Percentiles rank a stretch among this genome's conserved stretches.
Conservation (phyloP, 2,329 filamentous ascomycete genomes). For the Venturia asperata region DNA sequence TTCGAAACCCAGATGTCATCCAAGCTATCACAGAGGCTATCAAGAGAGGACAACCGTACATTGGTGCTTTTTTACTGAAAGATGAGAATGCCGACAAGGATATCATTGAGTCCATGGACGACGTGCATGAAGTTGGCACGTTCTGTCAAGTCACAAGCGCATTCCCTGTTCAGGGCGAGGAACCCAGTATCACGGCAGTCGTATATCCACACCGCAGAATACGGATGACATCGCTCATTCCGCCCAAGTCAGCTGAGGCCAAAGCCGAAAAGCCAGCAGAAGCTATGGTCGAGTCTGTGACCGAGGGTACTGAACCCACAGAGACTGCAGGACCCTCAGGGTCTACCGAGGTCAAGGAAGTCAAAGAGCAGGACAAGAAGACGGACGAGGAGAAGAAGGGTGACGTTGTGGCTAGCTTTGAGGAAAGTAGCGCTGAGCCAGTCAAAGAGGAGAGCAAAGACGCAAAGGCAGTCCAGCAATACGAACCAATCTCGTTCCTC, state of each 20-base stretch:
- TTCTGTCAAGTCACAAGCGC: constrained; percentile 97
- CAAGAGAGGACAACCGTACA: constrained; percentile 92
- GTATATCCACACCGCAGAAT: constrained; percentile 94
- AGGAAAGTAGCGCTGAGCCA: constrained; percentile 63
- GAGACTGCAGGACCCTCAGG: not conserved
- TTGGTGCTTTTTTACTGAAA: constrained; percentile 94
- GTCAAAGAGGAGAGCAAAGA: constrained; percentile 34
- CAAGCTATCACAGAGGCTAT: constrained; percentile 93
- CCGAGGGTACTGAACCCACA: constrained; percentile 29
- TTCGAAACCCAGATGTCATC: constrained; percentile 85
- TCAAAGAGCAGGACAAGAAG: constrained; percentile 32
- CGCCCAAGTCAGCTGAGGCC: constrained; percentile 45
- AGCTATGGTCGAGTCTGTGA: constrained; percentile 43
- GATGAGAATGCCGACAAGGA: constrained; percentile 92
- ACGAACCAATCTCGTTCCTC: constrained; percentile 86
- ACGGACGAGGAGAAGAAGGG: constrained; percentile 66
- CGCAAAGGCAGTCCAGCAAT: constrained; percentile 42
- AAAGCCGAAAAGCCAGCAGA: constrained; percentile 30
- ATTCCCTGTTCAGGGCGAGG: constrained; percentile 82
- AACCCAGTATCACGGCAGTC: constrained; percentile 80
- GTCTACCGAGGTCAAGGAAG: constrained; percentile 35
- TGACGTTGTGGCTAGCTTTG: constrained; percentile 94
- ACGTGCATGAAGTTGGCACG: constrained; percentile 92
- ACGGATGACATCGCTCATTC: constrained; percentile 74
- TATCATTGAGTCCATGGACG: constrained; percentile 79